phyloP scores from a whole-genome alignment of 192 early-diverging fungal species.

The Coemansia sp. region DNA sequence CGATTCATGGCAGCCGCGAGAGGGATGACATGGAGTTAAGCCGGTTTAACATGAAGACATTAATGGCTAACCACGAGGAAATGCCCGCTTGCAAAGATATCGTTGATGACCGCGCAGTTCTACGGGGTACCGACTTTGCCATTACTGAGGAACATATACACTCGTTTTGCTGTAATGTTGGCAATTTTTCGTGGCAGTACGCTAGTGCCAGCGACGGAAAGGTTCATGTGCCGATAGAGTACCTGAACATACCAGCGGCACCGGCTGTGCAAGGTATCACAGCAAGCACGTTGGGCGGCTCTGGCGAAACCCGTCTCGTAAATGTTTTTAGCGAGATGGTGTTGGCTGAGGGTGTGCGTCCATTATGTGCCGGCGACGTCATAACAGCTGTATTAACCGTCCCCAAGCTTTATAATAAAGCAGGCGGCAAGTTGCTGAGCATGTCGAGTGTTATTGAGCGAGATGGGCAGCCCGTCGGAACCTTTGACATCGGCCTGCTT shows the following conservation, averaged over 20 bases:
- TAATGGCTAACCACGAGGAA: constrained; percentile 66
- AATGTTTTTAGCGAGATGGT: not conserved
- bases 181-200: not conserved
- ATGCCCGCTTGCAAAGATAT: constrained; percentile 64
- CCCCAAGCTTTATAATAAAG: not conserved
- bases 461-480: not conserved
- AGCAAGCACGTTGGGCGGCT: not conserved
- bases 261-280: not conserved
- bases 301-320: not conserved
- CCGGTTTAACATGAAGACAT: constrained; percentile 71
- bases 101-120: constrained; percentile 16
- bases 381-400: not conserved
- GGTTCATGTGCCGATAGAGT: not conserved
- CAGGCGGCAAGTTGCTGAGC: not conserved
- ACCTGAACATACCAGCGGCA: not conserved
- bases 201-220: not conserved
- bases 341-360: not conserved
- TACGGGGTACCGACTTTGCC: not conserved
- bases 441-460: not conserved
- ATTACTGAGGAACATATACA: not conserved
- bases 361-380: not conserved
- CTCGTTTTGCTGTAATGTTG: not conserved
- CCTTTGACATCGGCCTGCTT: constrained; percentile 71
- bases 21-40: constrained; percentile 36
- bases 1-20: not conserved